phyloP scores from a whole-genome alignment of 2,329 filamentous ascomycete species.

The Gliomastix tumulicola region DNA sequence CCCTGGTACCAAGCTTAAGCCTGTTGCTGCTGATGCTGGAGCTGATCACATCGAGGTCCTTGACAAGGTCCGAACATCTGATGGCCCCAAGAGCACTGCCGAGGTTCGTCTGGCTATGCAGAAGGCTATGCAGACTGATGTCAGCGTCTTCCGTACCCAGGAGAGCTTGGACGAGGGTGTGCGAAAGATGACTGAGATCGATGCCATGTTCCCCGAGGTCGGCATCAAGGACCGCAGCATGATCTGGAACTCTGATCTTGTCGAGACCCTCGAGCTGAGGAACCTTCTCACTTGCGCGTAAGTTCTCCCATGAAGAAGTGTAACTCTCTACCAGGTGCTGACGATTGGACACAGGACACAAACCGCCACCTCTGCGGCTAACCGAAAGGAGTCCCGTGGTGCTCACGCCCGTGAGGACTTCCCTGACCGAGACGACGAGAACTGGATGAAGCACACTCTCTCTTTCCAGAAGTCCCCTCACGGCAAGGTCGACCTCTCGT shows the following conservation, averaged over 20 bases:
- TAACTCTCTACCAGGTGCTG: too few species aligned
- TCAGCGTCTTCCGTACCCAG: conserved; percentile 93
- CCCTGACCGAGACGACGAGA: conserved; percentile 88
- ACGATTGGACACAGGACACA: conserved; percentile 53
- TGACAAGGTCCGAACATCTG: conserved; percentile 76
- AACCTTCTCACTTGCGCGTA: conserved; percentile 96
- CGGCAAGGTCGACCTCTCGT: conserved; percentile 76
- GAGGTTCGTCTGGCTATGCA: conserved; percentile 92
- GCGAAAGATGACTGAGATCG: conserved; percentile 77
- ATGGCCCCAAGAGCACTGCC: conserved; percentile 79
- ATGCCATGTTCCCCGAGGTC: conserved; percentile 71
- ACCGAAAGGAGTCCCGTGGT: conserved; percentile 94
- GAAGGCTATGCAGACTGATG: conserved; percentile 96
- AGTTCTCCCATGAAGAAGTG: conserved; percentile 29
- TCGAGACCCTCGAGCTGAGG: conserved; percentile 90
- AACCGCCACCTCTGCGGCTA: conserved; percentile 84
- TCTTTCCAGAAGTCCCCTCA: conserved; percentile 93
- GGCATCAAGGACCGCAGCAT: conserved; percentile 98
- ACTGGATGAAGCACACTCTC: conserved; percentile 99
- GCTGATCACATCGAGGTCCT: conserved; percentile 80
- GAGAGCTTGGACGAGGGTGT: conserved; percentile 93
- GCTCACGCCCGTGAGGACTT: conserved; percentile 96
- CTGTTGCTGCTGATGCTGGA: conserved; percentile 77
- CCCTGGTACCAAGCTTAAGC: conserved; percentile 73
- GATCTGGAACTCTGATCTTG: conserved; percentile 99